Evolutionary conservation across 345 rosid species (phyloP), one percentile per base, ranked within the genome.

Genomic region (Citrus reticulata): DNA sequence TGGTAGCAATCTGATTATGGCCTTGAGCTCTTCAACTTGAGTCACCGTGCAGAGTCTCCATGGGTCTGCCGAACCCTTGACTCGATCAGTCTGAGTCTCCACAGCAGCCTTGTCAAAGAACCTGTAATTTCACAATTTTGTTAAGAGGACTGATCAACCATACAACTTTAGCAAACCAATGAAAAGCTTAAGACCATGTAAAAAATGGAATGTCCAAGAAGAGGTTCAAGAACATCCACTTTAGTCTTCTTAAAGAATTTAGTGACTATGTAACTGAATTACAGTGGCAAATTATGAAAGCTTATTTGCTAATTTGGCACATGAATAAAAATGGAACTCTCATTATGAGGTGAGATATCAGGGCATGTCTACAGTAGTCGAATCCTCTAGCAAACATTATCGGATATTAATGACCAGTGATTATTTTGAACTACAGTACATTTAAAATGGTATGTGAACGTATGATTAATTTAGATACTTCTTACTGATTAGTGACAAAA

Each of bases 21-120:
- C 84, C 79, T 95, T 93, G 16, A 95, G 93, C 81, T 95, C 99
- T 82, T 95, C 99, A 0, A 95, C 93, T 86, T 95, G 97, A 13
- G 99, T 95, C 20, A 94, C 95, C 0, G 98, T 89, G 79, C 98
- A 95, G 35, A 95, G 93, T 62, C 83, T 87, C 99, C 99, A 95
- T 6, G 91, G 88, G 64, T 90, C 81, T 73, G 80, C 54, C 16
- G 78, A 77, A 37, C 84, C 92, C 77, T 93, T 90, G 72, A 75
- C 46, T 10, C 78, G 77, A 40, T 94, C 98, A 1, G 75, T 74
- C 75, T 80, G 80, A 27, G 84, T 88, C 83, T 90, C 92, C 67
- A 92, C 97, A 1, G 99, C 97, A 22, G 99, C 98, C 91, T 89
- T 95, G 81, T 95, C 99, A 57, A 93, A 91, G 84, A 93, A 95